phyloP scores from a whole-genome alignment of 164 flowering plant genomes.

The Nymphaea colorata region DNA sequence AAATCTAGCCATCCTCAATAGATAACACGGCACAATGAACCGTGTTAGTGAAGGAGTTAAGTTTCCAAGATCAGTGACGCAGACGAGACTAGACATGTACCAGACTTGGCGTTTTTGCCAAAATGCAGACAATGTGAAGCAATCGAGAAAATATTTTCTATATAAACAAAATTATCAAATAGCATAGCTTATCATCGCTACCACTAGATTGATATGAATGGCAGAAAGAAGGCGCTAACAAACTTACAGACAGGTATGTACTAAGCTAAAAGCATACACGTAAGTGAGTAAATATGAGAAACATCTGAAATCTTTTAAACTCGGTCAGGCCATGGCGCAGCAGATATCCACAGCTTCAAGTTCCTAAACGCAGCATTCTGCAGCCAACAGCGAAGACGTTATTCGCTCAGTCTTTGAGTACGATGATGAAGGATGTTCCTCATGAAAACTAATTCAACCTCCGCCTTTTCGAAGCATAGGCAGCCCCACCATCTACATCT shows the following conservation, averaged over 20 bases:
- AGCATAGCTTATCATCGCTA: not conserved
- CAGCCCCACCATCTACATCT: constrained; percentile 17
- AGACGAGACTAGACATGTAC: too few relatives aligned
- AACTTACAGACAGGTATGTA: not conserved
- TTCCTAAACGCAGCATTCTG: not conserved
- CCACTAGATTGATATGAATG: not conserved
- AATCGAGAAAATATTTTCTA: not conserved
- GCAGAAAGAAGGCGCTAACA: too few relatives aligned
- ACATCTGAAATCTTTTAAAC: not conserved
- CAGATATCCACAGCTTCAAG: not conserved
- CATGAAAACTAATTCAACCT: constrained; percentile 14
- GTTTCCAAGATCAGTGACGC: too few relatives aligned
- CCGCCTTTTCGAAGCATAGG: constrained; percentile 13
- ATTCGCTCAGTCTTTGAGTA: not conserved
- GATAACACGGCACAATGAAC: too few relatives aligned
- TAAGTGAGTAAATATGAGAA: not conserved
- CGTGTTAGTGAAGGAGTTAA: too few relatives aligned
- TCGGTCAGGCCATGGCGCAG: not conserved
- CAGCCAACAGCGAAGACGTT: not conserved
- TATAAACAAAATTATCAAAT: not conserved
- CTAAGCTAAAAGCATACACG: not conserved
- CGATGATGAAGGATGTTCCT: not conserved
- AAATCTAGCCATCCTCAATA: too few relatives aligned
- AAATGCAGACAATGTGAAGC: not conserved
- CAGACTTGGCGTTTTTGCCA: too few relatives aligned